Evolutionary conservation across 306 rosid species (phyloP), one percentile per base, ranked within the genome.

Genomic region (Casuarina cunninghamiana): DNA sequence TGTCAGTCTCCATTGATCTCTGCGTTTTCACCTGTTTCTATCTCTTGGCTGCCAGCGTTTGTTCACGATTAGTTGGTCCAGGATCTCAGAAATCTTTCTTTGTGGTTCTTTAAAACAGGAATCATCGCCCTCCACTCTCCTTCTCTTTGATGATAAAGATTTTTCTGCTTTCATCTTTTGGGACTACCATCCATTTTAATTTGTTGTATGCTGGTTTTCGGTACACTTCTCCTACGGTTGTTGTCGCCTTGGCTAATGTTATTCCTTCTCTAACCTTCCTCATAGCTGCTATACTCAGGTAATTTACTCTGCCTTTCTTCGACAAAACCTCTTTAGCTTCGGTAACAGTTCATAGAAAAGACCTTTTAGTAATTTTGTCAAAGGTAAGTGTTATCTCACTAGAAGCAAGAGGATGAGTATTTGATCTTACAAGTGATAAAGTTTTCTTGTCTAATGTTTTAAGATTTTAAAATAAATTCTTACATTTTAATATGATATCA

Each of bases 171-270:
- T 38, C 88, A 41, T 67, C 75, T 7, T 39, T 85, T 8, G 88
- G 88, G 48, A 82, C 84, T 10, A 79, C 89, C 10, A 70, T 82
- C 76, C 82, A 73, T 71, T 69, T 79, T 5, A 82, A 85, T 72
- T 35, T 82, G n/a, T 82, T 42, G 54, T 77, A 77, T 37, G 77
- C 84, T 44, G 89, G 86, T 46, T 57, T 86, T 48, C 38, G 72
- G 1, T 79, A 73, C 80, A 74, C 82, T 70, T 82, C 84, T 44
- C 68, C 83, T 4, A 79, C 86, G 0, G 84, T 86, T n/a, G 80
- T 73, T 12, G 10, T 55, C 19, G 86, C 86, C 74, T 80, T 86
- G 45, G 77, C 78, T 46, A 86, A 86, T 45, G 75, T 82, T 38
- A 44, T 83, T 58, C 86, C 83, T 6, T 74, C 78, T 66, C 50